Evolutionary conservation across 1,284 basidiomycete genomes (phyloP).

Genomic region (Mycosarcoma mackinlayi): DNA sequence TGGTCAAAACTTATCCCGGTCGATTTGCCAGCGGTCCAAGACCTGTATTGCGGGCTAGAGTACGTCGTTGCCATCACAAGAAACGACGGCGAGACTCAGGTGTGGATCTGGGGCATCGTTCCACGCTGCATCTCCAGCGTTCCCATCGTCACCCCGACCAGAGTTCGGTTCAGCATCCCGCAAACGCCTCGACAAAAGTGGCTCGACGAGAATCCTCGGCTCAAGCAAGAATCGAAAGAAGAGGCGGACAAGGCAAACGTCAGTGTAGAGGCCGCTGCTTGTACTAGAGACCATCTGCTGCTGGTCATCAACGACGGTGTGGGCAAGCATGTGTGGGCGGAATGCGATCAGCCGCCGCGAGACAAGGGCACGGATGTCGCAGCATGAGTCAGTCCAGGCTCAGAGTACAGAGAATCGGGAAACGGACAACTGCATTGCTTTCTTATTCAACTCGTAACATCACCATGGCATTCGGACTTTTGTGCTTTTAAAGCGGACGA

Average conservation of each 20-base stretch:
- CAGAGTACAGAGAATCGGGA: background rate
- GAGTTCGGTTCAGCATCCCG: slow-evolving; percentile 7
- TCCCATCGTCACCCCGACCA: slow-evolving; percentile 3
- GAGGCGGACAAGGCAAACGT: background rate
- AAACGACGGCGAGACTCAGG: background rate
- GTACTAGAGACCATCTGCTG: slow-evolving; percentile 29
- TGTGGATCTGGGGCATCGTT: slow-evolving; percentile 33
- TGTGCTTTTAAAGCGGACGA: no score
- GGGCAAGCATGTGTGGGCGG: slow-evolving; percentile 21
- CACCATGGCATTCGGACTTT: no score
- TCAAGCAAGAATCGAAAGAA: slow-evolving; percentile 1
- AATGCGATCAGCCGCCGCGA: slow-evolving; percentile 18
- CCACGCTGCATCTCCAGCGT: slow-evolving; percentile 7
- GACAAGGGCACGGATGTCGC: slow-evolving; percentile 19
- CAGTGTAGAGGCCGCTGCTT: slow-evolving; percentile 10
- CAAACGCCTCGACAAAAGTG: slow-evolving; percentile 18
- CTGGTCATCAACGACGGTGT: slow-evolving; percentile 21
- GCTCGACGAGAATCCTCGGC: slow-evolving; percentile 15
- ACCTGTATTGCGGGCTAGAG: slow-evolving; percentile 25
- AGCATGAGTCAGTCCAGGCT: no score
- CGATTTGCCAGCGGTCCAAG: background rate
- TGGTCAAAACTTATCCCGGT: background rate
- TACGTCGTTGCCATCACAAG: slow-evolving; percentile 28
- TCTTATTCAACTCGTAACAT: no score
- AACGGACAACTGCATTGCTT: background rate